phyloP scores from a whole-genome alignment of 352 stramenopile genomes.

The Phytophthora brassicae region DNA sequence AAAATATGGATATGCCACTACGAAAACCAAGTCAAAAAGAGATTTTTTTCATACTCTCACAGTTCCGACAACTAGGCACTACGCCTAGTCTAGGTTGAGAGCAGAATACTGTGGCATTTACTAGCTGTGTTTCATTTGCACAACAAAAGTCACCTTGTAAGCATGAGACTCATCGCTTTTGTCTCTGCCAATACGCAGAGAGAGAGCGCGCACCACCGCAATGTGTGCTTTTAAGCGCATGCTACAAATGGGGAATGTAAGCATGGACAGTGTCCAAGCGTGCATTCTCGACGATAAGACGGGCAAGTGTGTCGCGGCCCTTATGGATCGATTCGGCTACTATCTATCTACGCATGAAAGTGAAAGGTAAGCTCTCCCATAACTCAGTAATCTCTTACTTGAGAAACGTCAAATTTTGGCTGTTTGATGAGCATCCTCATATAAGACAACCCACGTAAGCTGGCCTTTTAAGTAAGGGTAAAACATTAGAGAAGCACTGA shows the following conservation, averaged over 20 bases:
- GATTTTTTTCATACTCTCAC: constrained; percentile 3
- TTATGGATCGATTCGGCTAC: constrained; percentile 12
- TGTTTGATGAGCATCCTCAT: constrained; percentile 8
- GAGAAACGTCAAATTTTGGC: neutral
- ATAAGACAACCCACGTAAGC: too few relatives aligned
- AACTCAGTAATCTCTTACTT: constrained; percentile 10
- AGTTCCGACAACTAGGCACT: constrained; percentile 2
- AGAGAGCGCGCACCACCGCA: constrained; percentile 12
- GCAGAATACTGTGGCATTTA: neutral
- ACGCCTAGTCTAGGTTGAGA: neutral
- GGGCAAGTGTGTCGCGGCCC: neutral
- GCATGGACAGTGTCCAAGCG: constrained; percentile 2
- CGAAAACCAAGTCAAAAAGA: constrained; percentile 5
- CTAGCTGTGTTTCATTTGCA: neutral
- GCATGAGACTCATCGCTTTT: constrained; percentile 13
- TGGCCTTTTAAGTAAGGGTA: too few relatives aligned
- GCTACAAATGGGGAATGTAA: constrained; percentile 1
- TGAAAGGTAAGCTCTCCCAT: constrained; percentile 16
- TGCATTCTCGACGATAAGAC: neutral
- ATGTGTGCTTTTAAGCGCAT: constrained; percentile 2
- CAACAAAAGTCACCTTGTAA: neutral
- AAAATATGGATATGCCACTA: constrained; percentile 18
- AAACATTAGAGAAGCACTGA: too few relatives aligned
- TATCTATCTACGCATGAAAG: constrained; percentile 17
- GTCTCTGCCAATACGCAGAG: constrained; percentile 17